Percentiles rank a stretch among this genome's conserved stretches.
These are phyloP conservation scores for Eutypella sp. DNA, from an alignment of 2,329 filamentous ascomycete genomes.

Conservation along the genomic window DNA sequence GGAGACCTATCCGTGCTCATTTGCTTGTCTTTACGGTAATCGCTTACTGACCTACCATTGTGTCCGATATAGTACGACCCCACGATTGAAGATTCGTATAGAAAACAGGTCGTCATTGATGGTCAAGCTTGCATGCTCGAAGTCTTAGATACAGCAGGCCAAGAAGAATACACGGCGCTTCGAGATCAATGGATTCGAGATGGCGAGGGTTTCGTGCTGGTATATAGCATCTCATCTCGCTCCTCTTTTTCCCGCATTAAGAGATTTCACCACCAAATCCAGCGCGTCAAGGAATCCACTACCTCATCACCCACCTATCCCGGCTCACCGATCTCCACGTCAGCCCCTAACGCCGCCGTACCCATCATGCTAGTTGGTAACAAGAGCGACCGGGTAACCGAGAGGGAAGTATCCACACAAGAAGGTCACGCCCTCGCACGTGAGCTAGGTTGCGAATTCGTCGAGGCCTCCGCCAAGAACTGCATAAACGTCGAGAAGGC, in stretches of 20 bases:
- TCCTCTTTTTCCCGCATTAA: slow-evolving; percentile 94
- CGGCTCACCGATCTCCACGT: slow-evolving; percentile 63
- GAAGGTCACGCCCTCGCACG: slow-evolving; percentile 89
- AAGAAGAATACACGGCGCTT: slow-evolving; percentile 96
- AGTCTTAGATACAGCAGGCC: slow-evolving; percentile 92
- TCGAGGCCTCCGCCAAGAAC: slow-evolving; percentile 95
- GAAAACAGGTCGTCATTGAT: slow-evolving; percentile 90
- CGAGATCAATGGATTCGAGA: slow-evolving; percentile 98
- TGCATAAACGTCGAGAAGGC: slow-evolving; percentile 98
- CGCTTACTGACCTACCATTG: slow-evolving; percentile 13
- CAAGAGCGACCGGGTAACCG: slow-evolving; percentile 94
- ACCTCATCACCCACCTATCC: slow-evolving; percentile 72
- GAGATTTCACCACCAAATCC: slow-evolving; percentile 94
- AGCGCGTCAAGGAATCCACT: slow-evolving; percentile 90
- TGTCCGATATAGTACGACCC: slow-evolving; percentile 69
- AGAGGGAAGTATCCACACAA: slow-evolving; percentile 93
- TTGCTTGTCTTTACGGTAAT: not conserved
- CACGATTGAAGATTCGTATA: slow-evolving; percentile 83
- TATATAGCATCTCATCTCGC: slow-evolving; percentile 97
- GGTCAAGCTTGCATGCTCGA: slow-evolving; percentile 95
- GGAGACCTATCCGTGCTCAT: not conserved
- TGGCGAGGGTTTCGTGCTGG: slow-evolving; percentile 93
- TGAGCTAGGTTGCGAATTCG: slow-evolving; percentile 91
- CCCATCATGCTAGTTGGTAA: slow-evolving; percentile 98
- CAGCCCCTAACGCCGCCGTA: slow-evolving; percentile 60